These are phyloP conservation scores for Pseudocercospora vitis DNA, from an alignment of 2,329 filamentous ascomycete species.

Conservation along the genomic window DNA sequence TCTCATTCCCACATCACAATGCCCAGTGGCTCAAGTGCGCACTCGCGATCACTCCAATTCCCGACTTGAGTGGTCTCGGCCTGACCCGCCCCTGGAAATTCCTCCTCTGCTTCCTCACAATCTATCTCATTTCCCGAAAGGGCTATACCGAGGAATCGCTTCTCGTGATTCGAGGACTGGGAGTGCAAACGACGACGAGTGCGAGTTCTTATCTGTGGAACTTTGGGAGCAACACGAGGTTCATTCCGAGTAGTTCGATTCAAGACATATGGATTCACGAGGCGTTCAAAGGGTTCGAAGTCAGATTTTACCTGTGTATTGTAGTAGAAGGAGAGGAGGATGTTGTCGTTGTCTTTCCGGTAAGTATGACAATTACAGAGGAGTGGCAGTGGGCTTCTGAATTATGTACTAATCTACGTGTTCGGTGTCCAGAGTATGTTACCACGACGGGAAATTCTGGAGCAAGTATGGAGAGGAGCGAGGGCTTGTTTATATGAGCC, in stretches of 20 bases:
- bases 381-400: no score
- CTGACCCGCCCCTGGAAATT: slow-evolving; percentile 45
- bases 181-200: slow-evolving; percentile 80
- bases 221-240: slow-evolving; percentile 55
- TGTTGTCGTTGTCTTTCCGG: slow-evolving; percentile 92
- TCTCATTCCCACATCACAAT: background rate
- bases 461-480: slow-evolving; percentile 86
- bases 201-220: slow-evolving; percentile 62
- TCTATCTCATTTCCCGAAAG: slow-evolving; percentile 31
- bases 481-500: slow-evolving; percentile 78
- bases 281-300: slow-evolving; percentile 88
- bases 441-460: slow-evolving; percentile 71
- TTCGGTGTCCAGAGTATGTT: slow-evolving; percentile 64
- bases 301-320: slow-evolving; percentile 83
- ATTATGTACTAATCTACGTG: no score
- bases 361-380: no score
- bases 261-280: slow-evolving; percentile 94
- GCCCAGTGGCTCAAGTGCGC: no score
- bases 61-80: slow-evolving; percentile 21
- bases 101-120: slow-evolving; percentile 34
- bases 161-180: slow-evolving; percentile 82
- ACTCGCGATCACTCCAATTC: no score
- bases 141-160: slow-evolving; percentile 70
- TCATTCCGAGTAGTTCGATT: slow-evolving; percentile 89
- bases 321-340: slow-evolving; percentile 87